A percentile compares a stretch with the other conserved stretches of the same genome.
Evolutionary conservation across 768 basidiomycete species (phyloP).

Genomic region (Amylocystis lapponica): DNA sequence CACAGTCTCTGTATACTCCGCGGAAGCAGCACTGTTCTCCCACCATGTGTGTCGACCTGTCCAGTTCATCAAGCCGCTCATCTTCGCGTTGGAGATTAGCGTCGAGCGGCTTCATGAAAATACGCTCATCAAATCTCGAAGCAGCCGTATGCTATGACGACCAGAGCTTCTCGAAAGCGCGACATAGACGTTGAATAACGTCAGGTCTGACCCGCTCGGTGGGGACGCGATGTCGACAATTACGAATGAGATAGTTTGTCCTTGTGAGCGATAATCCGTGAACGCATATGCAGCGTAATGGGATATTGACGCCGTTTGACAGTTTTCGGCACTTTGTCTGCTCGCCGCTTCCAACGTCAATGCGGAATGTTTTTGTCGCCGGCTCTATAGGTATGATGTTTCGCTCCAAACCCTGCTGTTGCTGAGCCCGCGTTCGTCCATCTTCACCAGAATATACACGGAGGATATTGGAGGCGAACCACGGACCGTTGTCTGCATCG

Average conservation of each 20-base stretch:
- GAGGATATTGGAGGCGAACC: conserved; percentile 23
- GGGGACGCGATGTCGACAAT: conserved; percentile 35
- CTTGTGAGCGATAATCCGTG: conserved; percentile 38
- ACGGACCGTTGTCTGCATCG: conserved; percentile 2
- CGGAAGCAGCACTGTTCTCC: too few species aligned
- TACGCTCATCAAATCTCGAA: conserved; percentile 24
- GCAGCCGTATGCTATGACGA: conserved; percentile 19
- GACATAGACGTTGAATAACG: conserved; percentile 36
- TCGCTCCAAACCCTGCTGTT: conserved; percentile 24
- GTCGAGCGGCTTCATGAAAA: conserved; percentile 23
- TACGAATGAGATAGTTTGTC: conserved; percentile 33
- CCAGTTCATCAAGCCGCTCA: conserved; percentile 7
- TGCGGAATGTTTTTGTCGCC: conserved; percentile 11
- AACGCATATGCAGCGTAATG: conserved; percentile 36
- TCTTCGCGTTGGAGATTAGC: conserved; percentile 3
- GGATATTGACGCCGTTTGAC: conserved; percentile 23
- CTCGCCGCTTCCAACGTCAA: conserved; percentile 9
- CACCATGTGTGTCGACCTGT: too few species aligned
- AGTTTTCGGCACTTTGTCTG: not conserved
- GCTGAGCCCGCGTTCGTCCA: conserved; percentile 22
- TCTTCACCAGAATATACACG: conserved; percentile 28
- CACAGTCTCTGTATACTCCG: too few species aligned
- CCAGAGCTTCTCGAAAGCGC: conserved; percentile 33
- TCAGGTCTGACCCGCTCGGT: conserved; percentile 23
- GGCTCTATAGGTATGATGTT: conserved; percentile 29